These are phyloP conservation scores for Primulina huaijiensis DNA, from an alignment of 257 asterid genomes.

Conservation along the genomic window DNA sequence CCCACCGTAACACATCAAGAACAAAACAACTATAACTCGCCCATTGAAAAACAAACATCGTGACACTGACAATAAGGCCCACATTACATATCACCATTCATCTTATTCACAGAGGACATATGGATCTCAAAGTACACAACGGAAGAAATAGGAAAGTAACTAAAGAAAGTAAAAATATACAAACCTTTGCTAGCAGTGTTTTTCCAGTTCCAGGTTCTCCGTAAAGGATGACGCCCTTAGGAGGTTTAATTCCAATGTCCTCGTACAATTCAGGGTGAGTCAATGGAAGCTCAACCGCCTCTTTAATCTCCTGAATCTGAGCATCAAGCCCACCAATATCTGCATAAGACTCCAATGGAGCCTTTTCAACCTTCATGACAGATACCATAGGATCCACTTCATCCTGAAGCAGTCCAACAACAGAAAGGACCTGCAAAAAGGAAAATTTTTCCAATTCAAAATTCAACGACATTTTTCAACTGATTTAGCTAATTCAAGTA, in stretches of 20 bases:
- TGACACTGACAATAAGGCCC: neutral
- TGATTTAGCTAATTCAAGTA: neutral
- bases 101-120: neutral
- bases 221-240: slow-evolving; percentile 73
- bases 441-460: neutral
- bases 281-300: slow-evolving; percentile 39
- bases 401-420: slow-evolving; percentile 92
- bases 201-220: slow-evolving; percentile 98
- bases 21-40: neutral
- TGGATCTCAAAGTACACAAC: neutral
- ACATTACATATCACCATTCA: neutral
- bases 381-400: slow-evolving; percentile 97
- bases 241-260: slow-evolving; percentile 78
- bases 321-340: slow-evolving; percentile 41
- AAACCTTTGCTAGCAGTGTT: slow-evolving; percentile 91
- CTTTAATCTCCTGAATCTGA: slow-evolving; percentile 31
- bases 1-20: neutral
- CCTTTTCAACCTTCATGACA: slow-evolving; percentile 98
- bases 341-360: slow-evolving; percentile 91
- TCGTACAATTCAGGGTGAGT: slow-evolving; percentile 53
- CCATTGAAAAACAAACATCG: neutral
- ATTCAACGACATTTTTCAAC: neutral
- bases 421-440: slow-evolving; percentile 77
- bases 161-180: slow-evolving; percentile 15
- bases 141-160: neutral